Evolutionary conservation across 371 early-diverging fungal genomes (phyloP).

Genomic region (Mortierella sp.): DNA sequence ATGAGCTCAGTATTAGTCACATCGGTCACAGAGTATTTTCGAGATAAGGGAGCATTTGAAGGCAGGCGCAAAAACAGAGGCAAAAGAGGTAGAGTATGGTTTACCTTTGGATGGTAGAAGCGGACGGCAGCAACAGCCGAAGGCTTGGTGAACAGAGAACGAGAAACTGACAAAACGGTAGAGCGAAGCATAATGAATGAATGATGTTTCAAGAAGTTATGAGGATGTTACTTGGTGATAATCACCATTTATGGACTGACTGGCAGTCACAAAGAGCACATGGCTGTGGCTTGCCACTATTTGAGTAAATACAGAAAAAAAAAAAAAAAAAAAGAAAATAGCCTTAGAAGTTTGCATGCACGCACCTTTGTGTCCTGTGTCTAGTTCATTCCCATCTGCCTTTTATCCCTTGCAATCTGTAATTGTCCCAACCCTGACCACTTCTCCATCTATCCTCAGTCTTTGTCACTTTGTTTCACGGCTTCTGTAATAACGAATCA

Average conservation of each 20-base stretch:
- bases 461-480: neutral
- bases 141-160: conserved; percentile 56
- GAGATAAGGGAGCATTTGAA: neutral
- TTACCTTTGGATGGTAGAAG: conserved; percentile 79
- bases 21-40: conserved; percentile 9
- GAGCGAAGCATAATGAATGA: conserved; percentile 39
- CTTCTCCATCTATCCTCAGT: neutral
- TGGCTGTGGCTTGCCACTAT: neutral
- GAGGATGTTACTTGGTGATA: neutral
- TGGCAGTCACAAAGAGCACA: neutral
- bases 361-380: conserved; percentile 3
- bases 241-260: neutral
- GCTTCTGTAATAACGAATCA: neutral
- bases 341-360: neutral
- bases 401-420: conserved; percentile 3
- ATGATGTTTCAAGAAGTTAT: neutral
- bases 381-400: neutral
- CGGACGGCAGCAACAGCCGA: conserved; percentile 61
- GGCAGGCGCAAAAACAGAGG: neutral
- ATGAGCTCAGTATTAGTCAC: conserved; percentile 7
- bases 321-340: conserved; percentile 9
- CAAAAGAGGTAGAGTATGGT: no score
- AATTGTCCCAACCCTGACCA: neutral
- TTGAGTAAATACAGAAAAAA: conserved; percentile 9
- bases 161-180: conserved; percentile 36